These are phyloP conservation scores for Eucalyptus erythrocorys DNA, from an alignment of 345 rosid species.

Conservation along the genomic window DNA sequence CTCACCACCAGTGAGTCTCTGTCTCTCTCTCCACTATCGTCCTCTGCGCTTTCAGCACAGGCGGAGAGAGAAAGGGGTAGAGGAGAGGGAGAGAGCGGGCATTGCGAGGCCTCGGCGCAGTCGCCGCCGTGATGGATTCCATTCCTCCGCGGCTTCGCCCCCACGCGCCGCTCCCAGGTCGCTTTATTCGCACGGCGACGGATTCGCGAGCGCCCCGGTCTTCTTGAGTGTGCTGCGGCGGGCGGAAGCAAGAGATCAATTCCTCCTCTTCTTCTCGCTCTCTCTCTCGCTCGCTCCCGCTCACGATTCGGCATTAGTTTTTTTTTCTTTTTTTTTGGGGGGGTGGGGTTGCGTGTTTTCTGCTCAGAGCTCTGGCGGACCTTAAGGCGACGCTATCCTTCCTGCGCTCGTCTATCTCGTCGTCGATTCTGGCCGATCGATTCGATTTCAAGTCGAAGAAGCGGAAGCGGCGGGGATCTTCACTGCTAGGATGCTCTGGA, in stretches of 20 bases:
- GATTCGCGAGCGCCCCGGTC: background rate
- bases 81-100: background rate
- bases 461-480: conserved; percentile 9
- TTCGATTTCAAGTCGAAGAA: conserved; percentile 25
- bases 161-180: conserved; percentile 1
- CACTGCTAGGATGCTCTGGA: conserved; percentile 42
- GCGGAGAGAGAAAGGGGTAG: background rate
- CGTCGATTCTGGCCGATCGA: conserved; percentile 25
- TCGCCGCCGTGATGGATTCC: conserved; percentile 8
- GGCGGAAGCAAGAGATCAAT: conserved; percentile 8
- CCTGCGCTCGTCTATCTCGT: conserved; percentile 11
- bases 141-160: background rate
- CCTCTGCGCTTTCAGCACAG: background rate
- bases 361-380: conserved; percentile 35
- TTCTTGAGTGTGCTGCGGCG: conserved; percentile 1
- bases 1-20: background rate
- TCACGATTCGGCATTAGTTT: background rate
- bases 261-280: background rate
- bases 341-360: too few species aligned
- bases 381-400: conserved; percentile 35
- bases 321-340: background rate
- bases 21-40: background rate
- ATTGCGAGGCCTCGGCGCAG: conserved; percentile 10
- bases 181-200: conserved; percentile 44
- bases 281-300: background rate